Percentiles rank a stretch among this genome's conserved stretches.
Conservation (phyloP, 75 land plant genomes). For the Pseudotsuga menziesii region DNA sequence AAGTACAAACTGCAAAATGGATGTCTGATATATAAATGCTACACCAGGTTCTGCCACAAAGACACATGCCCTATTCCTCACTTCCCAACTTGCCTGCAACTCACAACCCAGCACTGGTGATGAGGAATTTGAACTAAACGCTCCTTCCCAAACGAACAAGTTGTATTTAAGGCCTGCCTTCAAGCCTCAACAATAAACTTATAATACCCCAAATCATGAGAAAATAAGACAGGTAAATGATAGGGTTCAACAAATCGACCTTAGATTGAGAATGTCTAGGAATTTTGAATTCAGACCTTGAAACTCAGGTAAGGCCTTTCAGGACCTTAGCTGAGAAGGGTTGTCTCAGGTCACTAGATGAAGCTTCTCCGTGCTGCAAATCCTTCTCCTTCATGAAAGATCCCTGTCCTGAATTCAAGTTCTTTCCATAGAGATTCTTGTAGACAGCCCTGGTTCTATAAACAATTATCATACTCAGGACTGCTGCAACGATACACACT, state of each 20-base stretch:
- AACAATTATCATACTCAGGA: constrained; percentile 21
- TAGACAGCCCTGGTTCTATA: constrained; percentile 35
- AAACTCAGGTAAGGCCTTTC: background rate
- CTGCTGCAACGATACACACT: constrained; percentile 32
- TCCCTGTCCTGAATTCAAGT: constrained; percentile 11
- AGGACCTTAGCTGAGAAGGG: background rate
- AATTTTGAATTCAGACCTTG: background rate
- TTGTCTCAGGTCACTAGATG: constrained; percentile 11
- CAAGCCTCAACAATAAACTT: background rate
- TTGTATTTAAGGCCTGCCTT: background rate
- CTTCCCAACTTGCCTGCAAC: background rate
- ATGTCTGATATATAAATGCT: background rate
- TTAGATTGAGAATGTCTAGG: background rate
- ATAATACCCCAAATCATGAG: background rate
- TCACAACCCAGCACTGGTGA: background rate
- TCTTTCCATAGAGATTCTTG: constrained; percentile 34
- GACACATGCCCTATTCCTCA: background rate
- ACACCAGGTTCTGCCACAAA: background rate
- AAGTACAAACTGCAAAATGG: background rate
- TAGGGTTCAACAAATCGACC: background rate
- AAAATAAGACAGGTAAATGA: background rate
- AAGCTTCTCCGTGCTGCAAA: constrained; percentile 4
- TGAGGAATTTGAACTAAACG: background rate
- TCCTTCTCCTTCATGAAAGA: background rate
- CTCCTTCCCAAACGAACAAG: background rate